Evolutionary conservation across 176 grass and related monocot genomes (phyloP).

Genomic region (Phoenix dactylifera): DNA sequence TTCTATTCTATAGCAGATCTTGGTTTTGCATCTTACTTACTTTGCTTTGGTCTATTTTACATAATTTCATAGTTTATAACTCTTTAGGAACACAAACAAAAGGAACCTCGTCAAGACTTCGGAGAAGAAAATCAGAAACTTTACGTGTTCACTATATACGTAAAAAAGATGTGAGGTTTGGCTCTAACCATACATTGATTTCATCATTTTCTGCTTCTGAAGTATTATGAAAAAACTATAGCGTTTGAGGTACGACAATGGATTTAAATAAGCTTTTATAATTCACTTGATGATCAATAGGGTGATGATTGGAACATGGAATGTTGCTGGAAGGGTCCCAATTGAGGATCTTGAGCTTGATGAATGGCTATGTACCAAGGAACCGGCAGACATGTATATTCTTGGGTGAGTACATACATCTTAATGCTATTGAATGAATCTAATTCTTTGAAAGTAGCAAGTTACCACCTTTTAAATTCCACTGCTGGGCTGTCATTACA

Average conservation of each 20-base stretch:
- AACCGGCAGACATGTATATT: slow-evolving; percentile 46
- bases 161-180: slow-evolving; percentile 62
- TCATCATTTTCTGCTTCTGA: slow-evolving; percentile 10
- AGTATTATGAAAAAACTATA: not conserved
- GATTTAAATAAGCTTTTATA: no score
- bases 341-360: slow-evolving; percentile 33
- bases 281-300: slow-evolving; percentile 10
- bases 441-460: not conserved
- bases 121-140: slow-evolving; percentile 59
- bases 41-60: no score
- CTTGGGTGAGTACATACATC: slow-evolving; percentile 37
- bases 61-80: not conserved
- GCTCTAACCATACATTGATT: not conserved
- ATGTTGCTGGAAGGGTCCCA: slow-evolving; percentile 44
- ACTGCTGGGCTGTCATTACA: no score
- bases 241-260: no score
- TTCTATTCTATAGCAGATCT: no score
- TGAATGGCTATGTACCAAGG: slow-evolving; percentile 43
- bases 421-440: not conserved
- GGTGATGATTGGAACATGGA: slow-evolving; percentile 56
- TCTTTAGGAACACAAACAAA: slow-evolving; percentile 19
- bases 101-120: slow-evolving; percentile 11
- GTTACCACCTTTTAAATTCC: no score
- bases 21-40: no score
- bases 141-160: slow-evolving; percentile 52